phyloP scores from a whole-genome alignment of 371 early-diverging fungal species.

The Mucor circinelloides region DNA sequence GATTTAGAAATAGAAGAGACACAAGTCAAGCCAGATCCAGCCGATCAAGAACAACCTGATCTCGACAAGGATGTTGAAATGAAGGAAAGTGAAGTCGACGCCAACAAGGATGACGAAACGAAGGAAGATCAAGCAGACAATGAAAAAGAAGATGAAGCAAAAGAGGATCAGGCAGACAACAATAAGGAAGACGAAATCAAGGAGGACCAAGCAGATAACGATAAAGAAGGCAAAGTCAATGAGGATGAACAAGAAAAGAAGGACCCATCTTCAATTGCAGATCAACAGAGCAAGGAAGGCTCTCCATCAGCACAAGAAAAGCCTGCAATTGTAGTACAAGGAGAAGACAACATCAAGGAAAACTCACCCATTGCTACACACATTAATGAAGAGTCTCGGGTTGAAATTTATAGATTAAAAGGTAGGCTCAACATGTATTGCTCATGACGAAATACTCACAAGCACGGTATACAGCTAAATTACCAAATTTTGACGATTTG shows the following conservation, averaged over 20 bases:
- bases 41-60: not conserved
- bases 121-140: not conserved
- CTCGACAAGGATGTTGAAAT: constrained; percentile 5
- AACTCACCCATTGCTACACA: not conserved
- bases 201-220: not conserved
- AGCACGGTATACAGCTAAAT: constrained; percentile 47
- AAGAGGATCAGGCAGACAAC: constrained; percentile 1
- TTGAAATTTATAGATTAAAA: constrained; percentile 34
- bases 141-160: not conserved
- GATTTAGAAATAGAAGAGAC: not conserved
- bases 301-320: not conserved
- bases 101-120: constrained; percentile 11
- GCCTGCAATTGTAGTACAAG: not conserved
- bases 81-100: not conserved
- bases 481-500: constrained; percentile 48
- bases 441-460: not conserved
- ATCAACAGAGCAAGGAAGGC: not conserved
- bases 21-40: not conserved
- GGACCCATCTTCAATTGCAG: not conserved
- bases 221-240: not conserved
- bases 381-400: constrained; percentile 1
- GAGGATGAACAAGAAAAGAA: no score
- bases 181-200: constrained; percentile 12
- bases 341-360: not conserved
- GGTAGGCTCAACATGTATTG: constrained; percentile 1